Evolutionary conservation across 225 moss, liverwort and hornwort genomes (phyloP), one percentile per base, ranked within the genome.

Genomic region (Thuidium tamariscinum): DNA sequence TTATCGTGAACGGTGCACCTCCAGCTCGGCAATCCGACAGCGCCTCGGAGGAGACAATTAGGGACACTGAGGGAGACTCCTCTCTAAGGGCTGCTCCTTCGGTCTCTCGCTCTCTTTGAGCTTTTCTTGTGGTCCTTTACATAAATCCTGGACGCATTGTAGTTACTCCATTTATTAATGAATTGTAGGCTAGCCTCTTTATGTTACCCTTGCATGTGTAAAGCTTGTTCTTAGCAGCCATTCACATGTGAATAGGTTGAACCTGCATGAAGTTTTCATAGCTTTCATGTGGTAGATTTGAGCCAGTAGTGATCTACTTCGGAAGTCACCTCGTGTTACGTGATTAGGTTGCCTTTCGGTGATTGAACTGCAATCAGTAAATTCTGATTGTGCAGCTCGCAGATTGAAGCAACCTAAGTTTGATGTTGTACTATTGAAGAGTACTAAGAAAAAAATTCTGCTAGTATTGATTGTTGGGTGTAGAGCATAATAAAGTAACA

Each of bases 1-100:
- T 94, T 36, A 96, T 95, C 27, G 97, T 96, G 56, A 92, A 95
- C 22, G 91, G 93, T 36, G 94, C 95, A 6, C 95, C 94, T 64
- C 78, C 89, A n/a, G 88, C 90, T 64, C 84, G 84, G 15, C 89
- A 46, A 61, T 80, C 91, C 7, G 86, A 80, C 20, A 85, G 88
- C 17, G 26, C 85, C 73, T 81, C 93, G 13, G 91, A 84, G 71
- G 88, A 89, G 61, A 74, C 80, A n/a, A 81, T 66, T 29, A 67
- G 79, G 72, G 90, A 86, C 79, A 81, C 49, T 26, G 85, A 82
- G 44, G 78, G 51, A 59, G 85, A 80, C 76, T 61, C 83, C 62
- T 67, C 91, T 15, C 79, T 79, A 32, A 81, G 83, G 64, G 86
- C 86, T 37, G 59, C 90, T 61, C 67, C 84, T 36, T 87, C 90